Base-by-base conservation (phyloP, 306 rosid species). In the Vachellia pachyceras region DNA sequence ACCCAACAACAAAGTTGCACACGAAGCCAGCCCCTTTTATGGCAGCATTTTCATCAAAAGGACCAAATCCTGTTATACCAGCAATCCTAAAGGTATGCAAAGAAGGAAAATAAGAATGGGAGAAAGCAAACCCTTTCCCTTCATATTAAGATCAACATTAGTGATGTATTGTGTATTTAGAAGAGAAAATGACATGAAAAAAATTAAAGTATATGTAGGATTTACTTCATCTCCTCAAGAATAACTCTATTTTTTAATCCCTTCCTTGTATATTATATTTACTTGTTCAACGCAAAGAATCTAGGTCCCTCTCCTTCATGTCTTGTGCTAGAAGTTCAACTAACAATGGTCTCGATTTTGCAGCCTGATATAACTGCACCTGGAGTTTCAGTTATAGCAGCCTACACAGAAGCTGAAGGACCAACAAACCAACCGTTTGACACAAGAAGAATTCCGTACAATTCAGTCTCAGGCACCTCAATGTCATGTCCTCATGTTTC, bases 321-420 rank as follows among this genome's bases (percentile, higher is more conserved):
- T 10, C 67, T 23, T 67, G 25, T 68, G 18, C 35, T 41, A 40
- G 35, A 68, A 41, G 25, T 40, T 20, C 7, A 22, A 11, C 9
- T 29, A 29, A 61, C 39, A 11, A 4, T 61, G n/a, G 18, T 68
- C 25, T 68, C 35, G 20, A 40, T n/a, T 36, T 68, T 41, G 50
- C 90, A 95, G 99, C 99, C 97, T 63, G 99, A 95, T 82, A 82
- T 95, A 66, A 95, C 99, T 35, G 99, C 97, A 57, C 97, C 99
- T 1, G 99, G 99, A 80, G 97, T 93, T 85, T 93, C 90, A 49
- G 83, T 95, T 75, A 88, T 95, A 64, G 99, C 99, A 1, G 97
- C 99, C 58, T 93, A 88, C 80, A 82, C 89, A 4, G 90, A 87
- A 88, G 97, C 92, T 3, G 72, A 89, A 86, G 97, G 97, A 36